phyloP scores from a whole-genome alignment of 305 asterid species.

The Fraxinus velutina region DNA sequence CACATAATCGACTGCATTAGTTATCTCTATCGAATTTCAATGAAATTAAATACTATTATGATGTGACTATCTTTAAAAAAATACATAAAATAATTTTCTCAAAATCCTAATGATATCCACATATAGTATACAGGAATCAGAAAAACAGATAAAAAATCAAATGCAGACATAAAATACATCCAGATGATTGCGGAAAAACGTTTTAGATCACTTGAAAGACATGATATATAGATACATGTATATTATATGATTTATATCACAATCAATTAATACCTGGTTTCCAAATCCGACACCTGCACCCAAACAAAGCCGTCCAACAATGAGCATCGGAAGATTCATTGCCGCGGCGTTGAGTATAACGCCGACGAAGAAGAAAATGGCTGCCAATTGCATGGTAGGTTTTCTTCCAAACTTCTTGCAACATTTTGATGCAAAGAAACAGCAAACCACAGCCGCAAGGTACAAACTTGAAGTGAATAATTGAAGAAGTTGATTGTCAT shows the following conservation, averaged over 20 bases:
- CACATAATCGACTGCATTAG: background rate
- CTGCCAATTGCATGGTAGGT: conserved; percentile 45
- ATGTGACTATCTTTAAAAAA: background rate
- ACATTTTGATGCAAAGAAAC: conserved; percentile 34
- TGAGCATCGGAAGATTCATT: conserved; percentile 35
- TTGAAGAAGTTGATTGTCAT: conserved; percentile 36
- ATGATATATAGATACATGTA: background rate
- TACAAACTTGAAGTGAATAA: conserved; percentile 50
- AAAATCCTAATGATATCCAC: background rate
- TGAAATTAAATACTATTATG: background rate
- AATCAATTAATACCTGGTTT: conserved; percentile 33
- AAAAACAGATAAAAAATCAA: background rate
- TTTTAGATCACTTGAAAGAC: background rate
- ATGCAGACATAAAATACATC: background rate
- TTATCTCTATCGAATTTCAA: background rate
- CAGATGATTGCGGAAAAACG: background rate
- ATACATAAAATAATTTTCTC: background rate
- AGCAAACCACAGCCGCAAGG: conserved; percentile 40
- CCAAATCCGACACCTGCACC: conserved; percentile 56
- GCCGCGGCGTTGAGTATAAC: conserved; percentile 34
- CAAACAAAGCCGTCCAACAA: conserved; percentile 36
- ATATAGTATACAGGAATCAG: background rate
- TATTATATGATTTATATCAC: background rate
- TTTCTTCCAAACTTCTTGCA: conserved; percentile 40
- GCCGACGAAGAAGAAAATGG: conserved; percentile 37